These are phyloP conservation scores for Bruguiera hainesii DNA, from an alignment of 441 rosid species.

Conservation along the genomic window DNA sequence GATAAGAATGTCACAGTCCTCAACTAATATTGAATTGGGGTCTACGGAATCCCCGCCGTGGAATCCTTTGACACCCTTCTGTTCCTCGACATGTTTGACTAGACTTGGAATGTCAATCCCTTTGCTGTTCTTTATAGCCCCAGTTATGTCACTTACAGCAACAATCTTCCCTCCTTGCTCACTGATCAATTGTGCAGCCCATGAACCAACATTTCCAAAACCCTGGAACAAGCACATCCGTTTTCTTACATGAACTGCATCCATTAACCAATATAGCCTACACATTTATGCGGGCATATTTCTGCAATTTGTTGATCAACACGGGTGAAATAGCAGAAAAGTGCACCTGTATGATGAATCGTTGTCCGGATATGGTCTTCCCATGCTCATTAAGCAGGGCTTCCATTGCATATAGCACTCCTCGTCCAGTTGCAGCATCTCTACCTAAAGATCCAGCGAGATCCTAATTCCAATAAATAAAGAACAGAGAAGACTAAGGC, in stretches of 20 bases:
- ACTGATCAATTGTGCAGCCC: slow-evolving; percentile 80
- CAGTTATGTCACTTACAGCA: slow-evolving; percentile 87
- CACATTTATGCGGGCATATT: neutral
- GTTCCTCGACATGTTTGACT: slow-evolving; percentile 53
- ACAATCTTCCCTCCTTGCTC: slow-evolving; percentile 92
- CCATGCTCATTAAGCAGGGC: slow-evolving; percentile 94
- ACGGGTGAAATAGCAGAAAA: neutral
- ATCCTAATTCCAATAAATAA: slow-evolving; percentile 45
- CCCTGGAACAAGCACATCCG: slow-evolving; percentile 44
- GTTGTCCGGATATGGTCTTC: slow-evolving; percentile 61
- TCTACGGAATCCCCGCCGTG: slow-evolving; percentile 73
- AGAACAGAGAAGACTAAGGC: slow-evolving; percentile 1
- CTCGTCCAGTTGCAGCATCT: slow-evolving; percentile 98
- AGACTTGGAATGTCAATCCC: slow-evolving; percentile 69
- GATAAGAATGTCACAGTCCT: slow-evolving; percentile 94
- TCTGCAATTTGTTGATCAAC: neutral
- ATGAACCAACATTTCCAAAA: slow-evolving; percentile 96
- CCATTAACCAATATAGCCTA: no score
- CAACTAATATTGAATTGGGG: slow-evolving; percentile 58
- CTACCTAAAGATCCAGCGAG: slow-evolving; percentile 98
- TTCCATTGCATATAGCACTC: slow-evolving; percentile 89
- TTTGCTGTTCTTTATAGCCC: slow-evolving; percentile 81
- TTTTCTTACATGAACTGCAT: neutral
- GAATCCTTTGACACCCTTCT: slow-evolving; percentile 65
- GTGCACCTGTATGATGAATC: slow-evolving; percentile 80